A percentile compares a stretch with the other conserved stretches of the same genome.
Conservation (phyloP, 192 early-diverging fungal genomes). For the Linnemannia schmuckeri region DNA sequence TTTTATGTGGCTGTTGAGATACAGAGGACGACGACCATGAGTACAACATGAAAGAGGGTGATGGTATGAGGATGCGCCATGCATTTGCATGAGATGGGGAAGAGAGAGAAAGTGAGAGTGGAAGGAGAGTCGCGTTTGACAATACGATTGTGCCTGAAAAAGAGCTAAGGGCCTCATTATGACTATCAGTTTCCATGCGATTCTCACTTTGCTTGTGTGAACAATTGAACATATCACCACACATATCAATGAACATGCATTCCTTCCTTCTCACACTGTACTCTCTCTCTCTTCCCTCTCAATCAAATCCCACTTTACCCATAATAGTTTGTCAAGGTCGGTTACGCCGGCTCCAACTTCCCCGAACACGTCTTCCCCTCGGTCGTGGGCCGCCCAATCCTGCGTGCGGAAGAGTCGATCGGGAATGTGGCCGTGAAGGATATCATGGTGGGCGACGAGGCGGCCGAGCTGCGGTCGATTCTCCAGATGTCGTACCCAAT, state of each 20-base stretch:
- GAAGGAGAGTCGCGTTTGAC: not conserved
- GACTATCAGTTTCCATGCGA: not conserved
- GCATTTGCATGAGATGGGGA: not conserved
- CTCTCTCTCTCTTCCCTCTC: not conserved
- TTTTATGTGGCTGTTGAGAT: too few relatives aligned
- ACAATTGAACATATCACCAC: not conserved
- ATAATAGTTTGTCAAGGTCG: conserved; percentile 95
- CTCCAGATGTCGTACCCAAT: conserved; percentile 98
- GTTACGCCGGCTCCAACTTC: conserved; percentile 96
- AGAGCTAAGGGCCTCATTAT: not conserved
- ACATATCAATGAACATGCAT: not conserved
- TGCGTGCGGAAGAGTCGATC: conserved; percentile 93
- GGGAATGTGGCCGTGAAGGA: conserved; percentile 88
- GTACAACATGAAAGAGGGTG: not conserved
- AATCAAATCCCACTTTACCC: too few relatives aligned
- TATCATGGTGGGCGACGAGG: conserved; percentile 99
- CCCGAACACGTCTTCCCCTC: conserved; percentile 96
- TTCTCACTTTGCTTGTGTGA: not conserved
- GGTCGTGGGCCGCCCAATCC: conserved; percentile 97
- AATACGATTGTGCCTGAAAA: not conserved
- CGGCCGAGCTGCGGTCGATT: conserved; percentile 85
- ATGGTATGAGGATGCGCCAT: not conserved
- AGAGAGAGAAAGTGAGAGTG: not conserved
- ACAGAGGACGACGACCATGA: not conserved
- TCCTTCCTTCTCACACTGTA: not conserved